A percentile compares a stretch with the other conserved stretches of the same genome.
These are phyloP conservation scores for Reticulascus tulasneorum DNA, from an alignment of 2,329 filamentous ascomycete genomes.

Conservation along the genomic window DNA sequence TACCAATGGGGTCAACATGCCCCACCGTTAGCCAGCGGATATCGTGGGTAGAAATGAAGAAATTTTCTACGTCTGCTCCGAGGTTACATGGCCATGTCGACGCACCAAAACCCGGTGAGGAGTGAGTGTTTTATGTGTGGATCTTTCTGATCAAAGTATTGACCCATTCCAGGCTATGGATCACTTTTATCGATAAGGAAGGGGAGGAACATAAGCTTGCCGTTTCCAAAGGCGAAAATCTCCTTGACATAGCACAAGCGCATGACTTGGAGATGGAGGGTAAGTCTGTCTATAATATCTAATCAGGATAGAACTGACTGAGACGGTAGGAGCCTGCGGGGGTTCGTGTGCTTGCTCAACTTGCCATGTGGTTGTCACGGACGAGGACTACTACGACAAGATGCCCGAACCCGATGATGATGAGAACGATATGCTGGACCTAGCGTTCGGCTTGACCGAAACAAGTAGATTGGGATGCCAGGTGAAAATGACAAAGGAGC, in stretches of 20 bases:
- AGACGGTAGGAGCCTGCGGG: conserved; percentile 69
- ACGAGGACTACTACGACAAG: conserved; percentile 69
- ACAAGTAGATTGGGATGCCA: conserved; percentile 83
- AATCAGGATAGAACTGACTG: neutral
- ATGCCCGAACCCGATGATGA: conserved; percentile 76
- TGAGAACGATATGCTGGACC: conserved; percentile 86
- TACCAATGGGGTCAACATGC: neutral
- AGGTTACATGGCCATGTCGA: conserved; percentile 73
- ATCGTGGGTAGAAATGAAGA: conserved; percentile 26
- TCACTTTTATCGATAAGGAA: conserved; percentile 95
- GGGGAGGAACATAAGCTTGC: conserved; percentile 70
- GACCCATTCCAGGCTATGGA: conserved; percentile 58
- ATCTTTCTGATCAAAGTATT: neutral
- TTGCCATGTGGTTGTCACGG: conserved; percentile 81
- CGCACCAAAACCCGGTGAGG: conserved; percentile 84
- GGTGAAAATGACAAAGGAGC: conserved; percentile 83
- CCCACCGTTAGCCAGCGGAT: neutral
- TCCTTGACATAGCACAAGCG: conserved; percentile 91
- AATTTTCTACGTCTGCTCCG: conserved; percentile 62
- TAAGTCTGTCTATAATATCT: conserved; percentile 23
- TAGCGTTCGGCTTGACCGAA: conserved; percentile 86
- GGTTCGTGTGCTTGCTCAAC: conserved; percentile 92
- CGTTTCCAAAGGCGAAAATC: conserved; percentile 82
- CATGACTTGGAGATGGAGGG: conserved; percentile 97
- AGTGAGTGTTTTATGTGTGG: conserved; percentile 52